Evolutionary conservation across 345 rosid genomes (phyloP), one percentile per base, ranked within the genome.

Genomic region (Rhodamnia argentea): DNA sequence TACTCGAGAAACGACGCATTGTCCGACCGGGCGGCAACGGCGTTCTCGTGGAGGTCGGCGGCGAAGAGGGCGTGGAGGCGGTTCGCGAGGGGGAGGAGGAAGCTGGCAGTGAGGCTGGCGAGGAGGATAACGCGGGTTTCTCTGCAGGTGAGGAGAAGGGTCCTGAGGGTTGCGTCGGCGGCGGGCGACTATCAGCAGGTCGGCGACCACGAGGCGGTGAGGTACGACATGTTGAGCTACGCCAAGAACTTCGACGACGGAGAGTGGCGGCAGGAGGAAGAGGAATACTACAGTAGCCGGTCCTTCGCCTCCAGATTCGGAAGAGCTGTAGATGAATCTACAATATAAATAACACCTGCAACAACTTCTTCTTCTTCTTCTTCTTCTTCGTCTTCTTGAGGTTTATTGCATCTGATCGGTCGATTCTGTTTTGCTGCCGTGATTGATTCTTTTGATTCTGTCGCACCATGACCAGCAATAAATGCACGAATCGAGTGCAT

Each of bases 191-290:
- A 15, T 40, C n/a, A 52, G 13, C 58, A 22, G 84, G 55, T 50
- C 8, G 55, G 37, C 22, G 75, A 51, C 29, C 85, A 54, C 42
- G 10, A 24, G 50, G 50, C 50, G 9, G 24, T 18, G 89, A 84
- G 47, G 27, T 87, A 87, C 32, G 89, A 85, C 59, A 85, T 76
- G 81, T 14, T 51, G 5, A 81, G 86, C 86, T 89, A 85, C 76
- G 54, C 86, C 4, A 85, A 83, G 82, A 87, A 89, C 55, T 89
- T 87, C 70, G 90, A 87, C 70, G 87, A 89, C 84, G 90, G 89
- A 26, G 83, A 14, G 23, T 89, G 88, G 89, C 89, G 60, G 76
- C 81, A 85, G 12, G 89, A 89, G 83, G 88, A 88, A 55, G 83
- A 82, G 23, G 88, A 84, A 14, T 85, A 75, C 26, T 85, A 54